Evolutionary conservation across 192 early-diverging fungal genomes (phyloP), one percentile per base, ranked within the genome.

Genomic region (Backusella sp.): DNA sequence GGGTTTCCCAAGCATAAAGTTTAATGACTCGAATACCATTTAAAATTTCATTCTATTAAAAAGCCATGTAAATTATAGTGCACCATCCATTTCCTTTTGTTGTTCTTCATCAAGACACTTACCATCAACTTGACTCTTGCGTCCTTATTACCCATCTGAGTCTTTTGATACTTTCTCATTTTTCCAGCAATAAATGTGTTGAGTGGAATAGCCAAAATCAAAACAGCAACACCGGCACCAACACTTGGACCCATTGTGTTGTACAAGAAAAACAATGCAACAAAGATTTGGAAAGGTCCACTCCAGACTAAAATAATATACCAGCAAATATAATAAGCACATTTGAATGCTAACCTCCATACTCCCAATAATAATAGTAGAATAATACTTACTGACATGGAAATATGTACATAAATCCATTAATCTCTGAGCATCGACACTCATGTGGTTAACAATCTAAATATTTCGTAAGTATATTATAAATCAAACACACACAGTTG

Each of bases 11-110:
- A 30, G 97, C 96, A 78, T 97, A 99, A 35, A 99, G 85, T 79
- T 97, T 99, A 86, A 99, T 97, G 21, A 99, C 94, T 74, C 93
- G 94, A 75, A 97, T 96, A 42, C 95, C 97, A 67, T 92, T 93
- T 76, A 98, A 78, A 12, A 94, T 78, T 84, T 98, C 97, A 80
- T 97, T 89, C 80, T 81, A 53, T 81, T 12, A 14, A 39, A 35
- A n/a, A 34, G 23, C 12, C n/a, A 32, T 62, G 9, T 62, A 11
- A 62, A 74, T 34, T 9, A 0, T 15, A n/a, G 28, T 14, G 8
- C 19, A 0, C 4, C 35, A 1, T 19, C 17, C 35, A n/a, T 37
- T 37, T 26, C 6, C 15, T 23, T 32, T 21, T 67, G 3, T 3
- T 32, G 1, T 0, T 34, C 15, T 49, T 17, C 8, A 11, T 23